Evolutionary conservation across 225 moss, liverwort and hornwort species (phyloP).

Genomic region (Thuidium tamariscinum): DNA sequence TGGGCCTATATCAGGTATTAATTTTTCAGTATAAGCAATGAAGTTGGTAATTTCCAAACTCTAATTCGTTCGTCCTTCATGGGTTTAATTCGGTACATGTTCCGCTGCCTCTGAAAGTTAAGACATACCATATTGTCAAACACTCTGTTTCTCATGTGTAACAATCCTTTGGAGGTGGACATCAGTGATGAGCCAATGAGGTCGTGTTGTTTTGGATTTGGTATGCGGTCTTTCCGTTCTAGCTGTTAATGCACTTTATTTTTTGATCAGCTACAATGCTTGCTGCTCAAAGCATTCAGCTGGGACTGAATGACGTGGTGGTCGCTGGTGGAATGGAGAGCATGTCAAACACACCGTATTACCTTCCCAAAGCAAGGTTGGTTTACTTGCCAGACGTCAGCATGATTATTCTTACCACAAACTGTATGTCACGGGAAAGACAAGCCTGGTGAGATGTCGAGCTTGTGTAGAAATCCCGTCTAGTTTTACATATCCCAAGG

Average conservation of each 20-base stretch:
- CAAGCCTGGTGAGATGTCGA: neutral
- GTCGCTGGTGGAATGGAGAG: conserved; percentile 98
- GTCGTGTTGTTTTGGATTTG: neutral
- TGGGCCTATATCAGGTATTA: neutral
- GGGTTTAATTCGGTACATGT: neutral
- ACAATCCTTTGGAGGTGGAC: neutral
- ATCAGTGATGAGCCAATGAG: neutral
- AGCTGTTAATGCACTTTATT: neutral
- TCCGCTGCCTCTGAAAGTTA: neutral
- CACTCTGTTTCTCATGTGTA: neutral
- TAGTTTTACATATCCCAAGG: neutral
- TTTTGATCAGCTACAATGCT: conserved; percentile 64
- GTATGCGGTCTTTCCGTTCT: neutral
- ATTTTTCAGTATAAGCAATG: neutral
- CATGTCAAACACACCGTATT: conserved; percentile 94
- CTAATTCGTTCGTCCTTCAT: neutral
- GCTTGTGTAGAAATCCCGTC: neutral
- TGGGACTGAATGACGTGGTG: conserved; percentile 82
- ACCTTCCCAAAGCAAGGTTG: conserved; percentile 95
- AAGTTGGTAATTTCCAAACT: neutral
- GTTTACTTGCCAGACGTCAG: neutral
- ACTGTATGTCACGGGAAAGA: neutral
- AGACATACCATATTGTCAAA: neutral
- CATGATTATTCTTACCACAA: neutral
- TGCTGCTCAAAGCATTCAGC: conserved; percentile 91